Conservation (phyloP, 129 eudicot species). For the Helianthus annuus region HanXRQr2.0-SUNRISE NC_035439.2:148897665-148898164, state of each 20-base stretch:
- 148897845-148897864: conserved; percentile 69
- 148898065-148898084: conserved; percentile 87
- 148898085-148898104: conserved; percentile 63
- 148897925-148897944: conserved; percentile 69
- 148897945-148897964: conserved; percentile 67
- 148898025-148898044: conserved; percentile 64
- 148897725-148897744: conserved; percentile 80
- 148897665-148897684: conserved; percentile 81
- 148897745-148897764: conserved; percentile 59
- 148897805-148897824: conserved; percentile 47
- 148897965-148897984: conserved; percentile 87
- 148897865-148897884: conserved; percentile 69
- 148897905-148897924: conserved; percentile 80
- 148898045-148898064: conserved; percentile 89
- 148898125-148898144: conserved; percentile 67
- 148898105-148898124: conserved; percentile 82
- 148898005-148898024: conserved; percentile 99
- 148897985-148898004: conserved; percentile 92
- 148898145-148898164: conserved; percentile 67
- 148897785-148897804: conserved; percentile 57
- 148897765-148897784: conserved; percentile 77
- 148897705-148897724: conserved; percentile 92
- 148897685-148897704: conserved; percentile 61
- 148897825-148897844: conserved; percentile 80
- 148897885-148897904: conserved; percentile 86